Base-by-base conservation (phyloP, 2,329 filamentous ascomycete genomes). In the Colletotrichum tabaci region DNA sequence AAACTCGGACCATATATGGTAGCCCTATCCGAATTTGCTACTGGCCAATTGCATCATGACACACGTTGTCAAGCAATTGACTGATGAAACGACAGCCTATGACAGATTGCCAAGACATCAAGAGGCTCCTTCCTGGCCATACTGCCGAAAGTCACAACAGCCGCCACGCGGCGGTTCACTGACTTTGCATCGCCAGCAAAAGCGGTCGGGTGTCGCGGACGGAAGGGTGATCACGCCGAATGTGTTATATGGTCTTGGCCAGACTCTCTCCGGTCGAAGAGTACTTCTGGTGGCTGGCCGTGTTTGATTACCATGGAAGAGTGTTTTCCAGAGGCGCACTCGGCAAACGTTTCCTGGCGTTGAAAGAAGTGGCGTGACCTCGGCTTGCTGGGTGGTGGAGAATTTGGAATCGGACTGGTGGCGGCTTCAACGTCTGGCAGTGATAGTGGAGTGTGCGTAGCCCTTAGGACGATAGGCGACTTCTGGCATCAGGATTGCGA, bases 381-480 rank as follows among this genome's bases (percentile, higher is more conserved):
- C 10, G 15, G 5, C 16, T 58, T 35, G n/a, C 8, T 16, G 26
- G 15, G 53, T 4, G 4, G 38, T 30, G 57, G 58, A 13, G 56
- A 40, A 38, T 47, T 61, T 67, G 52, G n/a, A 56, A 67, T 53
- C 50, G 8, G 44, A 4, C 35, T 15, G 26, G 35, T 16, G 21
- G 44, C 38, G 16, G 12, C 38, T 30, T 63, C n/a, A 38, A 50
- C 21, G 50, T 62, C 52, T 38, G 61, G 57, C 57, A 52, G 64
- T 57, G 57, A 53, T 52, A 52, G 64, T 44, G 46, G 26, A 40
- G 49, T 7, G 21, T 30, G 21, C 35, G n/a, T 60, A 53, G 26
- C 26, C 38, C n/a, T 52, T 62, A 52, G 58, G 64, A 67, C 63
- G 50, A 71, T 58, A 62, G 68, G 64, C 40, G 52, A 71, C 64